phyloP scores from a whole-genome alignment of 164 flowering plant species.

The Vitis amurensis region DNA sequence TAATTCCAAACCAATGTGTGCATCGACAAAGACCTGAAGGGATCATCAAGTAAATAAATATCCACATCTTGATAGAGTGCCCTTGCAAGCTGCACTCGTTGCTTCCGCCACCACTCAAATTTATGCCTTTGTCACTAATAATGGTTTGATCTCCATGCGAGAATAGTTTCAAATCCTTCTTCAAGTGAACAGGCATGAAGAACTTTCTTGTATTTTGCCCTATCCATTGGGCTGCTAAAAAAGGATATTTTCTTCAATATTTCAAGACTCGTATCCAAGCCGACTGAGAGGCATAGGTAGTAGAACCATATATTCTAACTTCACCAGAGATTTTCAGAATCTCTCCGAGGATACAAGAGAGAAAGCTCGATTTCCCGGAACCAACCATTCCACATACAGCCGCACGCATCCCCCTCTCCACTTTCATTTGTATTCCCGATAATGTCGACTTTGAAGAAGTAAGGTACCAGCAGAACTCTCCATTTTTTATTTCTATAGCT shows the following conservation, averaged over 20 bases:
- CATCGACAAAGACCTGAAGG: conserved; percentile 99
- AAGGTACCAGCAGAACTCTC: conserved; percentile 81
- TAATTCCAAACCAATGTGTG: conserved; percentile 90
- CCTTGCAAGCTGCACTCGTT: conserved; percentile 95
- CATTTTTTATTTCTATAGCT: conserved; percentile 82
- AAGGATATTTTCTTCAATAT: conserved; percentile 92
- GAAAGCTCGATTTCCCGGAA: conserved; percentile 91
- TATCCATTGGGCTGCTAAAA: conserved; percentile 96
- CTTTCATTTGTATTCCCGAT: conserved; percentile 69
- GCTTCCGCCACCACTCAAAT: conserved; percentile 98
- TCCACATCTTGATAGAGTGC: conserved; percentile 99
- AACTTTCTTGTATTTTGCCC: conserved; percentile 78
- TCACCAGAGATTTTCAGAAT: conserved; percentile 87
- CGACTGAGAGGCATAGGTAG: conserved; percentile 96
- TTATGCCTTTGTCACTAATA: conserved; percentile 97
- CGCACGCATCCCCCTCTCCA: conserved; percentile 83
- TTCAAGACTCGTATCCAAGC: conserved; percentile 99
- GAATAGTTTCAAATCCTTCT: conserved; percentile 87
- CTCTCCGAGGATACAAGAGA: conserved; percentile 97
- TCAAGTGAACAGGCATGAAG: conserved; percentile 87
- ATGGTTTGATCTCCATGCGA: conserved; percentile 98
- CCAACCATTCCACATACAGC: conserved; percentile 98
- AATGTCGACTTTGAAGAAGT: conserved; percentile 66
- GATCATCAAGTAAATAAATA: conserved; percentile 96
- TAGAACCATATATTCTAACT: conserved; percentile 84